phyloP scores from a whole-genome alignment of 805 yeast species.

The Tetrapisispora nanseiensis region DNA sequence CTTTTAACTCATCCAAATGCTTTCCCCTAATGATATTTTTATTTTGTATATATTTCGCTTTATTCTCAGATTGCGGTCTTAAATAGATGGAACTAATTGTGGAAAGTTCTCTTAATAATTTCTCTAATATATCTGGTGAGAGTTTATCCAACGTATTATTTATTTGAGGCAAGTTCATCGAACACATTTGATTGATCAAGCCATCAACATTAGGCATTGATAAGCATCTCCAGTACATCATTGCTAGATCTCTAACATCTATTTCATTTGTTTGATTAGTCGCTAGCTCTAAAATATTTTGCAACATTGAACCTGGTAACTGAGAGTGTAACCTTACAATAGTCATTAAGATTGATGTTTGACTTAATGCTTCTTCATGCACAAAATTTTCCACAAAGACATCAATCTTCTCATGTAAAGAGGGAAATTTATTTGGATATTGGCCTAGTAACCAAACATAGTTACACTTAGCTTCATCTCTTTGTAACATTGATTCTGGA shows the following conservation, averaged over 20 bases:
- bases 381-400: slow-evolving; percentile 42
- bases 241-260: slow-evolving; percentile 74
- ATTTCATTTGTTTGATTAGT: slow-evolving; percentile 60
- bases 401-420: slow-evolving; percentile 38
- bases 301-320: slow-evolving; percentile 40
- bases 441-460: slow-evolving; percentile 68
- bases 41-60: slow-evolving; percentile 32
- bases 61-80: slow-evolving; percentile 59
- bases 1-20: slow-evolving; percentile 68
- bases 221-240: slow-evolving; percentile 67
- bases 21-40: slow-evolving; percentile 34
- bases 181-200: slow-evolving; percentile 22
- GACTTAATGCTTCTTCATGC: slow-evolving; percentile 52
- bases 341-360: slow-evolving; percentile 48
- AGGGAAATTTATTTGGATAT: slow-evolving; percentile 51
- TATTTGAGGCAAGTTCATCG: slow-evolving; percentile 52
- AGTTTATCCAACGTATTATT: slow-evolving; percentile 63
- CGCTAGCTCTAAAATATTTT: slow-evolving; percentile 49
- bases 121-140: slow-evolving; percentile 57
- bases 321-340: slow-evolving; percentile 46
- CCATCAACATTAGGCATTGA: slow-evolving; percentile 34
- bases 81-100: slow-evolving; percentile 85
- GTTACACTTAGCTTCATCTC: slow-evolving; percentile 38
- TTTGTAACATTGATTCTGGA: slow-evolving; percentile 38
- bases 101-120: slow-evolving; percentile 64